These are phyloP conservation scores for Inga laurina DNA, from an alignment of 306 rosid species.

Conservation along the genomic window DNA sequence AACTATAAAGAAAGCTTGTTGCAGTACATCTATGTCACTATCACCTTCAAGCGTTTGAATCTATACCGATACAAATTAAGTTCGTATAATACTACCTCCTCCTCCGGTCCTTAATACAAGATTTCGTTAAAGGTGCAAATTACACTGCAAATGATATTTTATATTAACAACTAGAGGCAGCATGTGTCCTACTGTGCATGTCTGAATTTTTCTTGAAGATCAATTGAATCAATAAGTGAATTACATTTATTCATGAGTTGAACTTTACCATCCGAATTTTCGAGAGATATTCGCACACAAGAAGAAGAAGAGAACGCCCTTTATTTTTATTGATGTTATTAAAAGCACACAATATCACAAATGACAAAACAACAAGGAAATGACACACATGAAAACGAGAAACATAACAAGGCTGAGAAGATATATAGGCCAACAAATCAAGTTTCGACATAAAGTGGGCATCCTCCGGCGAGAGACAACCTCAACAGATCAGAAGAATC, in stretches of 20 bases:
- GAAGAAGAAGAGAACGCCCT: neutral
- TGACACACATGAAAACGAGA: neutral
- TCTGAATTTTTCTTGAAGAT: neutral
- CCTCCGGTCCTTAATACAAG: too few species aligned
- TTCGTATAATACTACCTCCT: neutral
- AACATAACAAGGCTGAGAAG: neutral
- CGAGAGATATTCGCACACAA: neutral
- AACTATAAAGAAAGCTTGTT: neutral
- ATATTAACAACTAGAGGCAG: neutral
- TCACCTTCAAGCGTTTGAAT: neutral
- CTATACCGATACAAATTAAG: neutral
- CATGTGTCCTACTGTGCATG: neutral
- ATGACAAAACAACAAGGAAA: neutral
- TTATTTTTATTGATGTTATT: neutral
- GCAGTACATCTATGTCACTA: neutral
- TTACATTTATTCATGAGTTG: neutral
- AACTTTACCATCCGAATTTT: neutral
- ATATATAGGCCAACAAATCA: neutral
- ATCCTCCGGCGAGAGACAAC: neutral
- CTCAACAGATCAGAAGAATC: constrained; percentile 15
- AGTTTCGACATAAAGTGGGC: neutral
- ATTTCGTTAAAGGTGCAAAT: too few species aligned
- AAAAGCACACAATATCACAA: neutral
- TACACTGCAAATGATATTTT: too few species aligned
- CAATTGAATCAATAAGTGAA: neutral